A percentile compares a stretch with the other conserved stretches of the same genome.
Conservation (phyloP, 176 grass and related monocot species). For the Microstegium vimineum region DNA sequence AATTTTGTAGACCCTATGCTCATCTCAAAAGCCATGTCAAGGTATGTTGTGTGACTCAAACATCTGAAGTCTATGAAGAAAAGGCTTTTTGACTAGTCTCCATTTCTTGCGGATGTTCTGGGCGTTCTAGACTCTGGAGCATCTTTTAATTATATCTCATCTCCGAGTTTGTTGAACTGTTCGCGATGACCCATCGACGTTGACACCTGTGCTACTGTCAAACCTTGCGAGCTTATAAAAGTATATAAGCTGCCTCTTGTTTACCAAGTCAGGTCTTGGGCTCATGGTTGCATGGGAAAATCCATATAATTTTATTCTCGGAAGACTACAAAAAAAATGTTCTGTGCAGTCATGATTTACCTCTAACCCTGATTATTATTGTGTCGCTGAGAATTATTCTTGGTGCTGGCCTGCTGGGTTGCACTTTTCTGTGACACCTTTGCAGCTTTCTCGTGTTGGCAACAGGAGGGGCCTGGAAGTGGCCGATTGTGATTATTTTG, state of each 20-base stretch:
- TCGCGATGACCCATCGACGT: not conserved
- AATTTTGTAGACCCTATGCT: slow-evolving; percentile 3
- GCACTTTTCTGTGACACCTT: not conserved
- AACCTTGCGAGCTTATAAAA: slow-evolving; percentile 11
- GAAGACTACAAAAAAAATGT: slow-evolving; percentile 4
- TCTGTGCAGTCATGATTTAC: not conserved
- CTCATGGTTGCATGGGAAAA: not conserved
- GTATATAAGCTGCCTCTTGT: slow-evolving; percentile 26
- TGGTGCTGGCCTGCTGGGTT: not conserved
- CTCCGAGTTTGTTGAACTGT: not conserved
- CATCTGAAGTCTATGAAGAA: not conserved
- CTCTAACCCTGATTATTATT: not conserved
- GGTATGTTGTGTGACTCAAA: not conserved
- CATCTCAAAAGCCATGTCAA: not conserved
- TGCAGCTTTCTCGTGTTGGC: slow-evolving; percentile 10
- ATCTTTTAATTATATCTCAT: slow-evolving; percentile 2
- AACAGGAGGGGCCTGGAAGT: not conserved
- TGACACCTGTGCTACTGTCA: slow-evolving; percentile 11
- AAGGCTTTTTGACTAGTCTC: slow-evolving; percentile 2
- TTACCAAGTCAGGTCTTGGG: slow-evolving; percentile 24
- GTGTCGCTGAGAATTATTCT: slow-evolving; percentile 1
- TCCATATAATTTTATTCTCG: not conserved
- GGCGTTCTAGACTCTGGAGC: not conserved
- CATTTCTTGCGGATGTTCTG: not conserved
- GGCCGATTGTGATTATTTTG: not conserved